Evolutionary conservation across 768 basidiomycete genomes (phyloP).

Genomic region (Auricularia heimuer): DNA sequence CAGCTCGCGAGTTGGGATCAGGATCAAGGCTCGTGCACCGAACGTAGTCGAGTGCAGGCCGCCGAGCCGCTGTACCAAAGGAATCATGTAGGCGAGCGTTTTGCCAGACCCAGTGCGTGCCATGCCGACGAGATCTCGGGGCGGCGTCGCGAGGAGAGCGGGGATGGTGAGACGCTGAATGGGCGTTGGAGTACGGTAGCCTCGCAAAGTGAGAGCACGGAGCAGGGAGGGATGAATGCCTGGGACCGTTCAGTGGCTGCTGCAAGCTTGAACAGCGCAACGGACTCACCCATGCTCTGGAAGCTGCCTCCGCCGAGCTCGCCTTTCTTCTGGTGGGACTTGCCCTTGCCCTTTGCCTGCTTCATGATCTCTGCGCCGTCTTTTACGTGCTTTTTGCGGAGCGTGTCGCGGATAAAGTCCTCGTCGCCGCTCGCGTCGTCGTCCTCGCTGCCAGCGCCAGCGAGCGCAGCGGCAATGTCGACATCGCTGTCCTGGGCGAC

Average conservation of each 20-base stretch:
- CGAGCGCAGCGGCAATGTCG: constrained; percentile 1
- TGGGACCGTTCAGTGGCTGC: constrained; percentile 19
- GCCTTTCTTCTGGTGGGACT: constrained; percentile 54
- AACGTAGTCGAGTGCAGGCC: constrained; percentile 71
- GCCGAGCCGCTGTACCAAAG: constrained; percentile 77
- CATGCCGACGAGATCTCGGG: constrained; percentile 94
- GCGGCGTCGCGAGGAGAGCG: constrained; percentile 68
- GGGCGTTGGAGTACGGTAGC: constrained; percentile 90
- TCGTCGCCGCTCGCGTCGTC: constrained; percentile 50
- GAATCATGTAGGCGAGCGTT: constrained; percentile 91
- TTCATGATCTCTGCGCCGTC: constrained; percentile 69
- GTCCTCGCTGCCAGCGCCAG: constrained; percentile 14
- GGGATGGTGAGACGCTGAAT: constrained; percentile 91
- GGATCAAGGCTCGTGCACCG: constrained; percentile 77
- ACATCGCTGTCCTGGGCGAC: constrained; percentile 5
- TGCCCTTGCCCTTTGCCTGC: constrained; percentile 63
- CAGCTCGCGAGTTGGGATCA: constrained; percentile 88
- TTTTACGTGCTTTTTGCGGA: constrained; percentile 63
- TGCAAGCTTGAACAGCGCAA: not conserved
- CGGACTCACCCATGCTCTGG: constrained; percentile 79
- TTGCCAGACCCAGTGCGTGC: constrained; percentile 97
- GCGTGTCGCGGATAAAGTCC: constrained; percentile 57
- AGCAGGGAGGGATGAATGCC: constrained; percentile 78
- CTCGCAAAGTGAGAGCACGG: constrained; percentile 80
- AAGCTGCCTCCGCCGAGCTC: constrained; percentile 91